These are phyloP conservation scores for Corynespora cassiicola DNA, from an alignment of 2,329 filamentous ascomycete genomes.

Conservation along the genomic window DNA sequence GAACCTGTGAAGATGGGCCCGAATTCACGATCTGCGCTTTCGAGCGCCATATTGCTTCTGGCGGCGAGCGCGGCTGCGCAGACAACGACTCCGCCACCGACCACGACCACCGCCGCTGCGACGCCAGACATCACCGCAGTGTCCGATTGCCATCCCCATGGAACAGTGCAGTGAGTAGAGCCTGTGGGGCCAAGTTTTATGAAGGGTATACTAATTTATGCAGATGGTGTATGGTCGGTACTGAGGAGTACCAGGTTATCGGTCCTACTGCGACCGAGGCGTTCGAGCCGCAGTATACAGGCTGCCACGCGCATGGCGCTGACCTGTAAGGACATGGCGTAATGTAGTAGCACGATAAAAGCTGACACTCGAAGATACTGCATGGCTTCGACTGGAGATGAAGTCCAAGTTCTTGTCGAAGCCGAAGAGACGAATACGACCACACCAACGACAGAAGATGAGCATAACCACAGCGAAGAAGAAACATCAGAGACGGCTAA, in stretches of 20 bases:
- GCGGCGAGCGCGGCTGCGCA: conserved; percentile 20
- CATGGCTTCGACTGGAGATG: conserved; percentile 63
- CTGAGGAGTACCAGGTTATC: conserved; percentile 52
- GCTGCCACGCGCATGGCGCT: conserved; percentile 67
- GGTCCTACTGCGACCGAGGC: conserved; percentile 62
- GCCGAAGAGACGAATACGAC: conserved; percentile 24
- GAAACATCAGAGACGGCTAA: conserved; percentile 6
- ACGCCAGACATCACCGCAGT: conserved; percentile 51
- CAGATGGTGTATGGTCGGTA: conserved; percentile 54
- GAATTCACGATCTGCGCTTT: conserved; percentile 4
- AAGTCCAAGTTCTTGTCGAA: conserved; percentile 63
- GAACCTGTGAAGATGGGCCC: conserved; percentile 19
- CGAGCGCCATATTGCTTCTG: conserved; percentile 9
- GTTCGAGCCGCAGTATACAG: conserved; percentile 67
- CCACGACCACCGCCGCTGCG: conserved; percentile 14
- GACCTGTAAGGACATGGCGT: conserved; percentile 58
- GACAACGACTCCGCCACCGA: conserved; percentile 13
- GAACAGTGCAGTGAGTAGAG: conserved; percentile 48
- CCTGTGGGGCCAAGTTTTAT: too few species aligned
- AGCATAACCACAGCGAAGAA: conserved; percentile 26
- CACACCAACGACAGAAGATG: conserved; percentile 12
- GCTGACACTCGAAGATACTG: conserved; percentile 60
- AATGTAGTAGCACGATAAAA: conserved; percentile 5
- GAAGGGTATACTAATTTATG: conserved; percentile 18
- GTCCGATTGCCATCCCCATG: conserved; percentile 61